phyloP scores from a whole-genome alignment of 495 filamentous ascomycete species.

The Jackrogersella multiformis region DNA sequence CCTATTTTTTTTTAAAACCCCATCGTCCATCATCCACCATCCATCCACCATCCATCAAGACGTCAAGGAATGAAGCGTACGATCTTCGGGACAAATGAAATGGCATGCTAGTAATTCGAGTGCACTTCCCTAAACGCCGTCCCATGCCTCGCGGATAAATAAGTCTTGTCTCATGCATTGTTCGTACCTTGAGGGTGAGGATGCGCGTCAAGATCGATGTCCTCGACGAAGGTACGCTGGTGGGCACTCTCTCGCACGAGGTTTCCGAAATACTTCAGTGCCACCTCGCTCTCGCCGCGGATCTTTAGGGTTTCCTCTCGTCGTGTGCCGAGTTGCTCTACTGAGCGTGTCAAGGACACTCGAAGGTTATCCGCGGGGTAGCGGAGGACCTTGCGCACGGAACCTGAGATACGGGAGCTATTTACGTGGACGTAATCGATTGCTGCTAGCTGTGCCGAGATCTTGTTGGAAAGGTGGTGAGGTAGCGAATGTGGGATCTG shows the following conservation, averaged over 20 bases:
- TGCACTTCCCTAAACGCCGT: slow-evolving; percentile 31
- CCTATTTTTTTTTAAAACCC: slow-evolving; percentile 8
- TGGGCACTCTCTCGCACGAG: slow-evolving; percentile 78
- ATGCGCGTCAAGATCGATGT: slow-evolving; percentile 81
- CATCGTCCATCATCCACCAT: not conserved
- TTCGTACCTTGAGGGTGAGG: slow-evolving; percentile 52
- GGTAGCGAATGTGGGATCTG: slow-evolving; percentile 90
- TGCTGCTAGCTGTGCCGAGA: slow-evolving; percentile 75
- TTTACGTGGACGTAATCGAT: slow-evolving; percentile 95
- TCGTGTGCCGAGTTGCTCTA: slow-evolving; percentile 80
- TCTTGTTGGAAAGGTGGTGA: slow-evolving; percentile 83
- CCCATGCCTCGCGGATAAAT: slow-evolving; percentile 18
- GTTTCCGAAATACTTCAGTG: slow-evolving; percentile 87
- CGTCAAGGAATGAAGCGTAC: slow-evolving; percentile 8
- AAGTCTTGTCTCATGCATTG: slow-evolving; percentile 27
- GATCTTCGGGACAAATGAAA: slow-evolving; percentile 15
- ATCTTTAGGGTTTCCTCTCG: slow-evolving; percentile 82
- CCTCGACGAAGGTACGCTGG: slow-evolving; percentile 75
- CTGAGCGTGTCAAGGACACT: slow-evolving; percentile 77
- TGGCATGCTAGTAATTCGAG: slow-evolving; percentile 27
- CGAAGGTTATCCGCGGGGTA: slow-evolving; percentile 84
- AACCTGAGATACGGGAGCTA: slow-evolving; percentile 78
- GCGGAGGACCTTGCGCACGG: slow-evolving; percentile 86
- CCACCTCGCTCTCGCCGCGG: slow-evolving; percentile 76
- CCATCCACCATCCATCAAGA: slow-evolving; percentile 1